phyloP scores from a whole-genome alignment of 2,329 filamentous ascomycete genomes.

The Alternaria panax region DNA sequence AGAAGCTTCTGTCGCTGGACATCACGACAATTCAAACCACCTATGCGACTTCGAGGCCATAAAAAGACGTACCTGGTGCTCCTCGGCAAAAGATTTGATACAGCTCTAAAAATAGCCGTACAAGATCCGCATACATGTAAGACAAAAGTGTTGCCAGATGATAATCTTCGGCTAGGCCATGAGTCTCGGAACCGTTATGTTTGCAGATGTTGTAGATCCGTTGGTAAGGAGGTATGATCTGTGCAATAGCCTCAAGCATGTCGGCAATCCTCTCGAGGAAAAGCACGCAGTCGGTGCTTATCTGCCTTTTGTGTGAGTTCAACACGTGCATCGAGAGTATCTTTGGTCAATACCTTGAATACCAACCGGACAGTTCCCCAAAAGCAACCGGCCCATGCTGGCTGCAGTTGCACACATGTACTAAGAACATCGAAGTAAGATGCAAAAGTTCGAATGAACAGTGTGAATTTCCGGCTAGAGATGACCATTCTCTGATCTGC shows the following conservation, averaged over 20 bases:
- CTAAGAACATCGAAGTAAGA: conserved; percentile 39
- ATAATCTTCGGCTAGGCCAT: conserved; percentile 14
- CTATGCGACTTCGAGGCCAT: background rate
- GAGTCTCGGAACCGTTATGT: conserved; percentile 9
- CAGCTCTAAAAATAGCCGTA: conserved; percentile 36
- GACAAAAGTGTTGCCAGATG: conserved; percentile 31
- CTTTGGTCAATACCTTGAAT: conserved; percentile 30
- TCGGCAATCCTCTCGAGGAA: conserved; percentile 37
- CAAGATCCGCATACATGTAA: conserved; percentile 36
- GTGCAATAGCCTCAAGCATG: conserved; percentile 34
- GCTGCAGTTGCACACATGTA: conserved; percentile 22
- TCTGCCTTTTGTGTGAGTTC: conserved; percentile 19
- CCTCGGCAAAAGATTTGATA: conserved; percentile 37
- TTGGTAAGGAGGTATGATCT: conserved; percentile 32
- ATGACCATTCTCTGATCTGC: conserved; percentile 18
- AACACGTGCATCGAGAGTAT: background rate
- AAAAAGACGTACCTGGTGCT: conserved; percentile 29
- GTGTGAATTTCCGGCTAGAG: conserved; percentile 29
- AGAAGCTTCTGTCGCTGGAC: background rate
- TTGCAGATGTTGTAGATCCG: conserved; percentile 28
- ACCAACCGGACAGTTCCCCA: conserved; percentile 34
- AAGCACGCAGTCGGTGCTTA: conserved; percentile 27
- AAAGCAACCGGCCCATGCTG: conserved; percentile 34
- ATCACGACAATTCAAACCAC: background rate
- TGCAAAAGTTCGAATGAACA: conserved; percentile 32